phyloP scores from a whole-genome alignment of 345 rosid species.

The Pistacia integerrima region DNA sequence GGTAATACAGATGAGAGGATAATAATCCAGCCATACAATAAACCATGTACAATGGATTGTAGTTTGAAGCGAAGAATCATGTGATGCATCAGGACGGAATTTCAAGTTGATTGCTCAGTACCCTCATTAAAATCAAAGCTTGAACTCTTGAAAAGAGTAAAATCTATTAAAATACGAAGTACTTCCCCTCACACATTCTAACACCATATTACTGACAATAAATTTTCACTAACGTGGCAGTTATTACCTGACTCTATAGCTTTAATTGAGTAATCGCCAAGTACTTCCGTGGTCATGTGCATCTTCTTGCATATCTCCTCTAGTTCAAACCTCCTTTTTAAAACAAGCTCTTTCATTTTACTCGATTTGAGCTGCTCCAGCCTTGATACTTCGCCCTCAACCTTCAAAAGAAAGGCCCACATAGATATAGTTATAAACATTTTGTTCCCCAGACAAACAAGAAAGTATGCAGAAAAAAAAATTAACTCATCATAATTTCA shows the following conservation, averaged over 20 bases:
- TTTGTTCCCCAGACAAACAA: not conserved
- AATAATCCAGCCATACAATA: not conserved
- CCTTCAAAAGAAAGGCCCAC: slow-evolving; percentile 35
- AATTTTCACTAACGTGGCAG: not conserved
- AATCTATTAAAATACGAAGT: not conserved
- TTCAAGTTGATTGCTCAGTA: not conserved
- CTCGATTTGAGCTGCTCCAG: slow-evolving; percentile 59
- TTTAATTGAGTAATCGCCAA: slow-evolving; percentile 43
- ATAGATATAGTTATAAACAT: not conserved
- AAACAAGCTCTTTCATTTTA: slow-evolving; percentile 68
- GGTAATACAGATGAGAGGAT: not conserved
- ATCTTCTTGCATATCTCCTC: slow-evolving; percentile 68
- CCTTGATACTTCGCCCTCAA: slow-evolving; percentile 64
- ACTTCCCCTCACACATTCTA: not conserved
- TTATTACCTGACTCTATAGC: slow-evolving; percentile 55
- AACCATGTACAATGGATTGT: not conserved
- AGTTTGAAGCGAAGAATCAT: not conserved
- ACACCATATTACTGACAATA: not conserved
- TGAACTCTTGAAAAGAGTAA: not conserved
- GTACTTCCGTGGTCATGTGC: slow-evolving; percentile 56
- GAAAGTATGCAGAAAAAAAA: not conserved
- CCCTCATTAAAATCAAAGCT: not conserved
- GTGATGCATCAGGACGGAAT: not conserved
- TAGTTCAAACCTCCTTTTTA: slow-evolving; percentile 65
- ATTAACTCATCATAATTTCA: not conserved